Evolutionary conservation across 1,139 yeast species (phyloP).

Genomic region (Yamadazyma dendronema): DNA sequence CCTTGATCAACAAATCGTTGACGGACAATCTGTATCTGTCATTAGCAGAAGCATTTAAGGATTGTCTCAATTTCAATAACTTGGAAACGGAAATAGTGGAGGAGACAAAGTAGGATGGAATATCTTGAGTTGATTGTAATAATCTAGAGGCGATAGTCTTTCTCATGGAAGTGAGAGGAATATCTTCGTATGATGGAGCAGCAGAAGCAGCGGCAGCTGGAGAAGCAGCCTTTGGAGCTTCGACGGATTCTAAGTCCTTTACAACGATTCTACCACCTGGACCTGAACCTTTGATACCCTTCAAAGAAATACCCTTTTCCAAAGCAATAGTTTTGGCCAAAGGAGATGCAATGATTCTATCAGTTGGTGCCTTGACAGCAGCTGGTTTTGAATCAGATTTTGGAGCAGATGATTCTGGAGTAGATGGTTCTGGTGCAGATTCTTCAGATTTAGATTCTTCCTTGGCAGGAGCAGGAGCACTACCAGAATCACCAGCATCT

Average conservation of each 20-base stretch:
- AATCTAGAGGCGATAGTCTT: constrained; percentile 89
- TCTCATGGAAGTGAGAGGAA: constrained; percentile 90
- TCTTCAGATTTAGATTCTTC: constrained; percentile 25
- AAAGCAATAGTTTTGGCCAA: constrained; percentile 91
- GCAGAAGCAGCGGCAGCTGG: constrained; percentile 51
- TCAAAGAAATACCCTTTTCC: constrained; percentile 86
- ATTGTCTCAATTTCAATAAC: constrained; percentile 86
- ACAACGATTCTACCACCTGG: constrained; percentile 94
- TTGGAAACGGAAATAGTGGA: constrained; percentile 84
- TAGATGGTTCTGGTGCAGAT: constrained; percentile 16
- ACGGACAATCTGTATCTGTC: constrained; percentile 91
- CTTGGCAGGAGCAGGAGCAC: constrained; percentile 23
- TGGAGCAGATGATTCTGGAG: constrained; percentile 21
- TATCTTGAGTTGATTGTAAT: constrained; percentile 76
- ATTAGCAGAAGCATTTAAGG: constrained; percentile 81
- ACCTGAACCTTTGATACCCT: constrained; percentile 86
- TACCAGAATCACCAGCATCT: constrained; percentile 68
- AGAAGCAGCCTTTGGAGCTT: constrained; percentile 35
- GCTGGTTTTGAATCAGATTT: constrained; percentile 22
- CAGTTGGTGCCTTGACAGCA: constrained; percentile 32
- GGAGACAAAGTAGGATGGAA: constrained; percentile 91
- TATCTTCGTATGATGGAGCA: constrained; percentile 67
- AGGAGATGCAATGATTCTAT: constrained; percentile 91
- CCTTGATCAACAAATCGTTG: constrained; percentile 92
- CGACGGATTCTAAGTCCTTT: constrained; percentile 77